These are phyloP conservation scores for Niveomyces coronatus DNA, from an alignment of 2,329 filamentous ascomycete species.

Conservation along the genomic window DNA sequence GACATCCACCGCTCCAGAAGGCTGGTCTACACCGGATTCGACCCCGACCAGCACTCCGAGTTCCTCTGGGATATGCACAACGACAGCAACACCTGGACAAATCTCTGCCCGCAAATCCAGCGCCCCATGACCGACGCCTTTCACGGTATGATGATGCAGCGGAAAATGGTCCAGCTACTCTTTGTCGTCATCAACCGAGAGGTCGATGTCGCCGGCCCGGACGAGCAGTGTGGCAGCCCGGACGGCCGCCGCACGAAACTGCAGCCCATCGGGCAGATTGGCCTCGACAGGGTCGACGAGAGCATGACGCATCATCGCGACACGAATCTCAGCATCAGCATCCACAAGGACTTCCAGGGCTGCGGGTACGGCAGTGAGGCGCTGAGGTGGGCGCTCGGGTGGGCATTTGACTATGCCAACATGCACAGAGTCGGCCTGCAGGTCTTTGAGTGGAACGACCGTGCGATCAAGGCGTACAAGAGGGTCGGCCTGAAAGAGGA, in stretches of 20 bases:
- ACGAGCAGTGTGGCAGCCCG: neutral
- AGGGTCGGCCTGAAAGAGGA: slow-evolving; percentile 31
- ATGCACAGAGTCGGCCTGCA: slow-evolving; percentile 31
- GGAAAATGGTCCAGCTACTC: neutral
- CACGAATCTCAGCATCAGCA: slow-evolving; percentile 22
- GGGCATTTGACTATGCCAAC: slow-evolving; percentile 29
- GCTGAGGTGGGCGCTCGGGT: slow-evolving; percentile 32
- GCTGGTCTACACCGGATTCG: neutral
- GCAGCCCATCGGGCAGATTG: neutral
- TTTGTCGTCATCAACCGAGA: slow-evolving; percentile 1
- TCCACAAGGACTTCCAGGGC: slow-evolving; percentile 23
- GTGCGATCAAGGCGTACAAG: slow-evolving; percentile 30
- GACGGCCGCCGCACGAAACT: neutral
- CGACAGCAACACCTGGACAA: neutral
- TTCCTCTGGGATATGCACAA: neutral
- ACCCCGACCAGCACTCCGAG: neutral
- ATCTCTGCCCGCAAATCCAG: neutral
- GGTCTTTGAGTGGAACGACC: slow-evolving; percentile 30
- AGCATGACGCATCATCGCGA: neutral
- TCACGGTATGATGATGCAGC: neutral
- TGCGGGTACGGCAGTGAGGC: slow-evolving; percentile 33
- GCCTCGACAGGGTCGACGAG: neutral
- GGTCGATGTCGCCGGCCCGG: neutral
- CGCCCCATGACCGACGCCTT: neutral
- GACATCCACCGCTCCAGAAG: neutral